Evolutionary conservation across 805 yeast genomes (phyloP).

Genomic region (Lachancea lanzarotensis): DNA sequence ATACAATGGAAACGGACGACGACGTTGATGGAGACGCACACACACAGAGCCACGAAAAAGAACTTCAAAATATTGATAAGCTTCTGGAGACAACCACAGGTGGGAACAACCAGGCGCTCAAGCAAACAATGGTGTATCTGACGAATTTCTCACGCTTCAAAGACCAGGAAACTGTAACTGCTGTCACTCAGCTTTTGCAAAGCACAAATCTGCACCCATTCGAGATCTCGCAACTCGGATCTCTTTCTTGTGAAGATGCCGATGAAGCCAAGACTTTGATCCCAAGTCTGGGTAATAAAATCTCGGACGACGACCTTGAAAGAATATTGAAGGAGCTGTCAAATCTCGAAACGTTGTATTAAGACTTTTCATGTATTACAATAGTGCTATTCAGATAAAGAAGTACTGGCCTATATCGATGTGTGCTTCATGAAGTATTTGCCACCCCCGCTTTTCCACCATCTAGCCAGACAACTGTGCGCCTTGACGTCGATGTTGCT

Average conservation of each 20-base stretch:
- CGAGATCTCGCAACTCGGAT: slow-evolving; percentile 84
- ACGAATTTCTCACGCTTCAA: slow-evolving; percentile 83
- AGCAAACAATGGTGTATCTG: slow-evolving; percentile 84
- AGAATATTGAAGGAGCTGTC: slow-evolving; percentile 82
- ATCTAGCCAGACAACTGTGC: slow-evolving; percentile 60
- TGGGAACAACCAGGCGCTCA: slow-evolving; percentile 79
- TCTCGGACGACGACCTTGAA: slow-evolving; percentile 80
- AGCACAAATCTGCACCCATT: slow-evolving; percentile 83
- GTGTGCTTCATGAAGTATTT: slow-evolving; percentile 22
- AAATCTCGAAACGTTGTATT: slow-evolving; percentile 46
- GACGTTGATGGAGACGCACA: slow-evolving; percentile 35
- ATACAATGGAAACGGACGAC: slow-evolving; percentile 21
- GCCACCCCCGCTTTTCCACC: slow-evolving; percentile 71
- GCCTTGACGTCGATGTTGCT: slow-evolving; percentile 36
- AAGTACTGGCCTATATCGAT: not conserved
- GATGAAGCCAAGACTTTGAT: slow-evolving; percentile 94
- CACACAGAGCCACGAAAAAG: slow-evolving; percentile 43
- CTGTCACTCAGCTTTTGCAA: slow-evolving; percentile 80
- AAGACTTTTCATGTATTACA: not conserved
- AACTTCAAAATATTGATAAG: slow-evolving; percentile 29
- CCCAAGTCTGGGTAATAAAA: slow-evolving; percentile 78
- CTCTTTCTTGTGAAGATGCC: slow-evolving; percentile 90
- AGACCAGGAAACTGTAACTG: slow-evolving; percentile 86
- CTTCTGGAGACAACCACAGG: slow-evolving; percentile 39
- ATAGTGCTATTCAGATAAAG: not conserved